Evolutionary conservation across 495 filamentous ascomycete species (phyloP), one percentile per base, ranked within the genome.

Genomic region (Glutinoglossum americanum): DNA sequence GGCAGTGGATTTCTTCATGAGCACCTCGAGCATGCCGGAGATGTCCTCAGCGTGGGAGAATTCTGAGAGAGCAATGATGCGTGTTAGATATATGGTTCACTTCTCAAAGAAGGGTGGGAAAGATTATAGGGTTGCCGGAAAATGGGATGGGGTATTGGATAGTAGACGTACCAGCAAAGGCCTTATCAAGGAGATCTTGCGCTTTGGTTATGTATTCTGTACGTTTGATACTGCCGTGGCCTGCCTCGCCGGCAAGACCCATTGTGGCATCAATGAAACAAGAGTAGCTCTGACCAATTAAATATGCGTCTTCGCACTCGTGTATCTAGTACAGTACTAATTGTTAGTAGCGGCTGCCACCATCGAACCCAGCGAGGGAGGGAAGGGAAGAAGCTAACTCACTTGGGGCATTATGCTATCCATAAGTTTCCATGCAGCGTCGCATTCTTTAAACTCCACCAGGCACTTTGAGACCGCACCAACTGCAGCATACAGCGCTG

Each of bases 1-100:
- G 44, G 94, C 73, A 9, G 83, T 83, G 17, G 86, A 84, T 67
- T 88, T 89, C 71, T 90, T 90, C 1, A 84, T 84, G 72, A 93
- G 78, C 79, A 86, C 82, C 70, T 88, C 84, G 64, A 83, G 83
- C 67, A 86, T 83, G 37, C 80, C 84, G 23, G 74, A 68, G 19
- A 82, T 71, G 69, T 94, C 87, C 64, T 87, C 82, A 33, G 89
- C 74, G 28, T 76, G 74, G 44, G 84, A 79, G 61, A 76, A 93
- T 57, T 84, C 78, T 64, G 75, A 55, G 69, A 67, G 15, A n/a
- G n/a, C n/a, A 37, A 57, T 11, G 11, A 28, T 32, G 35, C 41
- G 21, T 44, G 26, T n/a, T 7, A 28, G 27, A 60, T 23, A 37
- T 26, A 17, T 21, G 13, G 35, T 17, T 4, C 55, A 44, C 17